phyloP scores from a whole-genome alignment of 2,329 filamentous ascomycete genomes.

The Ramichloridium luteum region DNA sequence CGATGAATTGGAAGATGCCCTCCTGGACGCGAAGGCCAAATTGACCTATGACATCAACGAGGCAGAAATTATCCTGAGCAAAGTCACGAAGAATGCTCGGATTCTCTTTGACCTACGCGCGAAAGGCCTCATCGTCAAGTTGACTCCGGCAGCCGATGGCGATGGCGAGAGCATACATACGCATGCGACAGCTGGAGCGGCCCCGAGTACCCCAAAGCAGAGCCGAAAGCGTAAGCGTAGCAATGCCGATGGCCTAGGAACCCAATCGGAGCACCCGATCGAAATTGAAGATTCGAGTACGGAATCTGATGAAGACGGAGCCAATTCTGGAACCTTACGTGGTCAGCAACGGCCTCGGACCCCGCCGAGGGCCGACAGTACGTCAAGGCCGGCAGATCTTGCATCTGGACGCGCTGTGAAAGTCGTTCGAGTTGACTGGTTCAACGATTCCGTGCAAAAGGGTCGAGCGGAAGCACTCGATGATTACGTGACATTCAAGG shows the following conservation, averaged over 20 bases:
- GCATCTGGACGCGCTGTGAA: conserved; percentile 28
- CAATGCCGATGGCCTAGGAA: conserved; percentile 5
- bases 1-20: conserved; percentile 50
- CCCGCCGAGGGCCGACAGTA: too few relatives aligned
- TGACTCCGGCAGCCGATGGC: neutral
- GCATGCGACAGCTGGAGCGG: conserved; percentile 14
- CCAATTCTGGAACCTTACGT: too few relatives aligned
- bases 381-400: neutral
- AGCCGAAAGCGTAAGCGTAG: conserved; percentile 11
- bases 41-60: conserved; percentile 61
- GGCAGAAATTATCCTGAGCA: conserved; percentile 63
- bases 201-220: conserved; percentile 6
- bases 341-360: too few relatives aligned
- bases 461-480: conserved; percentile 34
- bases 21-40: conserved; percentile 42
- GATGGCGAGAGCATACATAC: neutral
- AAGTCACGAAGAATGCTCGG: conserved; percentile 55
- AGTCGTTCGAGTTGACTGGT: conserved; percentile 44
- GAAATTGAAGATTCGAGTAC: conserved; percentile 23
- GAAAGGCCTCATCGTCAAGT: conserved; percentile 41
- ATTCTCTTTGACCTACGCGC: conserved; percentile 67
- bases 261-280: conserved; percentile 2
- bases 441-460: conserved; percentile 35
- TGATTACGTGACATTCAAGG: conserved; percentile 41
- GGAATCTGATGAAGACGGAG: conserved; percentile 21